Conservation (phyloP, 331 rosid species). For the Acacia concinna region DNA sequence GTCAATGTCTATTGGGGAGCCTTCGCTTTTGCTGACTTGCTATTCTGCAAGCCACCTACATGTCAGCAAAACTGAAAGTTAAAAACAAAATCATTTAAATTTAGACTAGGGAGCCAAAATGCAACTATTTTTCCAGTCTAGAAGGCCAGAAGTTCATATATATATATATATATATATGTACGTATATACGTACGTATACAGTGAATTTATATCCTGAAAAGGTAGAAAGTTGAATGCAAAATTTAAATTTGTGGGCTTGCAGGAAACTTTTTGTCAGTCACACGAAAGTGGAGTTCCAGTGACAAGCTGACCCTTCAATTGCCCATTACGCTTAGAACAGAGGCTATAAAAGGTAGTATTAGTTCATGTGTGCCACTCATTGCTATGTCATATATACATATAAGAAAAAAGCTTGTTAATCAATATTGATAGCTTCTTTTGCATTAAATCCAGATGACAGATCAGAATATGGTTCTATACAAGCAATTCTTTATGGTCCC, state of each 20-base stretch:
- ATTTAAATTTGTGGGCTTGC: not conserved
- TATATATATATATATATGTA: no score
- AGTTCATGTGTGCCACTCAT: not conserved
- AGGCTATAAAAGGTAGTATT: conserved; percentile 59
- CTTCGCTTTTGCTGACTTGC: not conserved
- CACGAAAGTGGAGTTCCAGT: conserved; percentile 48
- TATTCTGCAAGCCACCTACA: not conserved
- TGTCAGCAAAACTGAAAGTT: not conserved
- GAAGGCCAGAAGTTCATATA: not conserved
- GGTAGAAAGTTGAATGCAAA: not conserved
- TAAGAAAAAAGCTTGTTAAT: not conserved
- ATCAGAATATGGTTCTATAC: conserved; percentile 46
- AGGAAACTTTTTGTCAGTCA: conserved; percentile 51
- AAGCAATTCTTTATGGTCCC: conserved; percentile 66
- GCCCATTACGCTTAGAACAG: conserved; percentile 56
- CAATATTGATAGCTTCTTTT: conserved; percentile 14
- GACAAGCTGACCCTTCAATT: conserved; percentile 53
- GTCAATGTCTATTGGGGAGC: not conserved
- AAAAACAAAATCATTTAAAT: not conserved
- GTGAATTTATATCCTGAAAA: not conserved
- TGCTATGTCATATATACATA: not conserved
- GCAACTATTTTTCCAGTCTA: not conserved
- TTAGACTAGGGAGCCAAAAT: not conserved
- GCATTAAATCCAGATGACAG: conserved; percentile 58
- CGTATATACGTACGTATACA: no score